Evolutionary conservation across 257 asterid genomes (phyloP).

Genomic region (Hygrophila difformis): DNA sequence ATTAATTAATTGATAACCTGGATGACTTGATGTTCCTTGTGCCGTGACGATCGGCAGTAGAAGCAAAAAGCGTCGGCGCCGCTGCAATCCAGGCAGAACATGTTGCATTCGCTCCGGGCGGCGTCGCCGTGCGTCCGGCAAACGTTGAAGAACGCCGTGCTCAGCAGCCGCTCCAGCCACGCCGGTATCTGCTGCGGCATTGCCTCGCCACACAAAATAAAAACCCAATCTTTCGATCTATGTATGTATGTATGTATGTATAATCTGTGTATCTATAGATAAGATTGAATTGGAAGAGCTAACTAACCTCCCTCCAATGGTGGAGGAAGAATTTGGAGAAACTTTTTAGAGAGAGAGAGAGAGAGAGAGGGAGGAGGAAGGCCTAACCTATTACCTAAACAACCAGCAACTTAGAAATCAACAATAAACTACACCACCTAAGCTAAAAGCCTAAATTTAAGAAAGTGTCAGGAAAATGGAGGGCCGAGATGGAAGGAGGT

Average conservation of each 20-base stretch:
- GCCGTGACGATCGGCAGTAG: conserved; percentile 75
- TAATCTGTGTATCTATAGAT: no score
- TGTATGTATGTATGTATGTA: no score
- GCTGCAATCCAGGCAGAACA: conserved; percentile 83
- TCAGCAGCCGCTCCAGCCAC: conserved; percentile 71
- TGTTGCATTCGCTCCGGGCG: conserved; percentile 77
- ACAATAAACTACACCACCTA: conserved; percentile 37
- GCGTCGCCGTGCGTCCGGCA: conserved; percentile 83
- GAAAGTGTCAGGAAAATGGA: conserved; percentile 12
- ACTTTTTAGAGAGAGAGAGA: conserved; percentile 7
- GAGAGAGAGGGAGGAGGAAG: conserved; percentile 25
- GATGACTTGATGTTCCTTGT: conserved; percentile 84
- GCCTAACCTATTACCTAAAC: conserved; percentile 85
- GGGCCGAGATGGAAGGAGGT: conserved; percentile 32
- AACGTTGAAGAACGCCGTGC: conserved; percentile 48
- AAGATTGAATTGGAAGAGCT: no score
- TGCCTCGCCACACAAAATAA: conserved; percentile 21
- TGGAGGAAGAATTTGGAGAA: conserved; percentile 11
- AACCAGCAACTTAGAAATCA: conserved; percentile 75
- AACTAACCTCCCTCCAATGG: conserved; percentile 32
- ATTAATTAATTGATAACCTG: conserved; percentile 37
- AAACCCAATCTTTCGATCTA: neutral
- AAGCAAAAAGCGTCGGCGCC: conserved; percentile 61
- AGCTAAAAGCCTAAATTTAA: conserved; percentile 26
- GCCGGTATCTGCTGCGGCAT: conserved; percentile 82